phyloP scores from a whole-genome alignment of 345 rosid genomes.

The Eucalyptus camaldulensis region DNA sequence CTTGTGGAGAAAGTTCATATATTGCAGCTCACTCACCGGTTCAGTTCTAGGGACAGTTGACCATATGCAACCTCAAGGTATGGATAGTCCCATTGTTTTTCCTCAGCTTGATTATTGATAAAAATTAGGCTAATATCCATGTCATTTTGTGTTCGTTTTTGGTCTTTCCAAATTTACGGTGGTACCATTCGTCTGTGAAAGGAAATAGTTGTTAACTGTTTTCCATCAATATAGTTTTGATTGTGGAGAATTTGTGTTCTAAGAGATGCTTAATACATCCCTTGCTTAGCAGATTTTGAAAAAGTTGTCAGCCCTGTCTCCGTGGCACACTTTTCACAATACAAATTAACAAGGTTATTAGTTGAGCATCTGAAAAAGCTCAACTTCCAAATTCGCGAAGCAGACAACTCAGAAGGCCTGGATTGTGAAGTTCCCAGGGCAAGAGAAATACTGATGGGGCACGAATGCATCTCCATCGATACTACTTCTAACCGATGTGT shows the following conservation, averaged over 20 bases:
- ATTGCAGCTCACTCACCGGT: conserved; percentile 86
- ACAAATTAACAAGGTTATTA: conserved; percentile 52
- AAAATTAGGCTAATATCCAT: not conserved
- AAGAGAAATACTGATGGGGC: conserved; percentile 62
- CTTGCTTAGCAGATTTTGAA: conserved; percentile 52
- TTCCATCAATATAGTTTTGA: not conserved
- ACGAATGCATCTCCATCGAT: conserved; percentile 64
- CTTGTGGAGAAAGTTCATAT: conserved; percentile 86
- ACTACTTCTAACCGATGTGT: conserved; percentile 22
- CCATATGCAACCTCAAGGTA: conserved; percentile 96
- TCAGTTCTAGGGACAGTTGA: conserved; percentile 81
- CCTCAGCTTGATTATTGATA: not conserved
- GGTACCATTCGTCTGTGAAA: not conserved
- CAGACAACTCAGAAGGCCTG: conserved; percentile 14
- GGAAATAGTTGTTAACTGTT: not conserved
- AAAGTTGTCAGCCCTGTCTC: conserved; percentile 73
- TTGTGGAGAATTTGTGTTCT: not conserved
- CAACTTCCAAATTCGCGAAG: conserved; percentile 18
- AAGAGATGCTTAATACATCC: not conserved
- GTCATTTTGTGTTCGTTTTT: not conserved
- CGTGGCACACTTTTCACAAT: conserved; percentile 92
- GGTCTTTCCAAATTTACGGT: not conserved
- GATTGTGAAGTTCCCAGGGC: conserved; percentile 11
- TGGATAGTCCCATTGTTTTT: not conserved
- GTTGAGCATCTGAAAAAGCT: conserved; percentile 59